Percentiles rank a stretch among this genome's conserved stretches.
phyloP scores from a whole-genome alignment of 2,329 filamentous ascomycete species.

The Talaromyces islandicus region DNA sequence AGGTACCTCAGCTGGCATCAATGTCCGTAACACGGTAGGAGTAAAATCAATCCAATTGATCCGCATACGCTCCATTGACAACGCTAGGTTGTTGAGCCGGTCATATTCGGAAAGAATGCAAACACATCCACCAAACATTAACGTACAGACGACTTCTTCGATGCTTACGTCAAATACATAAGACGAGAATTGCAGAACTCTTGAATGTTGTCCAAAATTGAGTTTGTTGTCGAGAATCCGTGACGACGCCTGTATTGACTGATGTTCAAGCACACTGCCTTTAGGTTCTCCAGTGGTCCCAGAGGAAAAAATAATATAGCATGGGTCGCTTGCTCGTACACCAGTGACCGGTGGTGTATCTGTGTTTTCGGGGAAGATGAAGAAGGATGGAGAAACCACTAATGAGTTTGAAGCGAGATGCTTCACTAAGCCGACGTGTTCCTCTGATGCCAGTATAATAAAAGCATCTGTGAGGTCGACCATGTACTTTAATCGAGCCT shows the following conservation, averaged over 20 bases:
- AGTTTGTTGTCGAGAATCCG: background rate
- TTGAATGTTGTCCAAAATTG: constrained; percentile 39
- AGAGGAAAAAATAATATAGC: constrained; percentile 58
- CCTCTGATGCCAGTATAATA: background rate
- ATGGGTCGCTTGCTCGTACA: constrained; percentile 19
- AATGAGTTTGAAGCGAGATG: constrained; percentile 19
- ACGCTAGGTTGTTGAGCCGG: constrained; percentile 1
- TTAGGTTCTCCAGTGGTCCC: constrained; percentile 48
- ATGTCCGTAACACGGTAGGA: background rate
- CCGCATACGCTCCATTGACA: background rate
- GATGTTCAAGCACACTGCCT: constrained; percentile 58
- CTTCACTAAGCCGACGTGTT: background rate
- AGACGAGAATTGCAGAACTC: constrained; percentile 33
- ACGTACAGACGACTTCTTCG: constrained; percentile 48
- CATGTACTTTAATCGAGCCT: background rate
- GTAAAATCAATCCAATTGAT: background rate
- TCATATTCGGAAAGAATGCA: constrained; percentile 44
- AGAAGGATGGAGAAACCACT: background rate
- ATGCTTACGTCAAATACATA: constrained; percentile 39
- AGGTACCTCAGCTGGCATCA: background rate
- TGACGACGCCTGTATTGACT: constrained; percentile 35
- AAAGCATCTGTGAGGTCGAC: background rate
- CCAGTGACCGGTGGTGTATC: background rate
- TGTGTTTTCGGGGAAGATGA: background rate
- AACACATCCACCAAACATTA: constrained; percentile 53